Percentiles rank a stretch among this genome's conserved stretches.
Conservation (phyloP, 805 yeast genomes). For the Cyberlindnera sargentensis region DNA sequence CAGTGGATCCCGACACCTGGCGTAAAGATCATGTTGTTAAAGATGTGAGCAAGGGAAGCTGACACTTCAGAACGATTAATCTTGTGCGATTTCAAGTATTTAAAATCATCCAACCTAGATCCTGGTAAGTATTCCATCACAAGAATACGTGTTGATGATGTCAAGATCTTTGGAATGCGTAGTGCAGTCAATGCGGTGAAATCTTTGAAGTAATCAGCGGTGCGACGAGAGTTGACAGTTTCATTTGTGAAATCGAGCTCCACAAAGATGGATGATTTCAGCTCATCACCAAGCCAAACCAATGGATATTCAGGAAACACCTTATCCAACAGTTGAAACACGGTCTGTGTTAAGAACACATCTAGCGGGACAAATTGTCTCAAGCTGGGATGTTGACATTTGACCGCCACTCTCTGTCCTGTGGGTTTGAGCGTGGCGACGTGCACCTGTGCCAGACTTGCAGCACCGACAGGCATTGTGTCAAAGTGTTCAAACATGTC, state of each 20-base stretch:
- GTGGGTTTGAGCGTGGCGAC: slow-evolving; percentile 50
- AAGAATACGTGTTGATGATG: slow-evolving; percentile 63
- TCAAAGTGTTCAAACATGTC: slow-evolving; percentile 66
- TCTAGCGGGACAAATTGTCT: slow-evolving; percentile 88
- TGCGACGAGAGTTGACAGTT: slow-evolving; percentile 71
- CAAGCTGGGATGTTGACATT: slow-evolving; percentile 87
- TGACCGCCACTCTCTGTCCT: slow-evolving; percentile 82
- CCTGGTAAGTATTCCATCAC: slow-evolving; percentile 88
- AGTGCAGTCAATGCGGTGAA: slow-evolving; percentile 62
- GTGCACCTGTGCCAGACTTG: slow-evolving; percentile 95
- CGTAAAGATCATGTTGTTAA: slow-evolving; percentile 92
- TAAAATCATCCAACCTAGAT: slow-evolving; percentile 69
- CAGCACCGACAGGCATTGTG: slow-evolving; percentile 82
- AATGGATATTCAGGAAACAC: slow-evolving; percentile 92
- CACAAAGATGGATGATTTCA: slow-evolving; percentile 78
- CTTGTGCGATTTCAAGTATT: slow-evolving; percentile 51
- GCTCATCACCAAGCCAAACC: slow-evolving; percentile 93
- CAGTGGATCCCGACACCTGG: slow-evolving; percentile 91
- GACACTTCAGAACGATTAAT: slow-evolving; percentile 78
- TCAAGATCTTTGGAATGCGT: slow-evolving; percentile 64
- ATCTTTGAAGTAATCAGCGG: slow-evolving; percentile 57
- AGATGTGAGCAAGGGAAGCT: slow-evolving; percentile 79
- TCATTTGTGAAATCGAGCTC: slow-evolving; percentile 87
- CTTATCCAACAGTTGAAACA: slow-evolving; percentile 63
- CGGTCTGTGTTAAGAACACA: slow-evolving; percentile 66